phyloP scores from a whole-genome alignment of 768 basidiomycete genomes.

The Lyophyllum atratum region DNA sequence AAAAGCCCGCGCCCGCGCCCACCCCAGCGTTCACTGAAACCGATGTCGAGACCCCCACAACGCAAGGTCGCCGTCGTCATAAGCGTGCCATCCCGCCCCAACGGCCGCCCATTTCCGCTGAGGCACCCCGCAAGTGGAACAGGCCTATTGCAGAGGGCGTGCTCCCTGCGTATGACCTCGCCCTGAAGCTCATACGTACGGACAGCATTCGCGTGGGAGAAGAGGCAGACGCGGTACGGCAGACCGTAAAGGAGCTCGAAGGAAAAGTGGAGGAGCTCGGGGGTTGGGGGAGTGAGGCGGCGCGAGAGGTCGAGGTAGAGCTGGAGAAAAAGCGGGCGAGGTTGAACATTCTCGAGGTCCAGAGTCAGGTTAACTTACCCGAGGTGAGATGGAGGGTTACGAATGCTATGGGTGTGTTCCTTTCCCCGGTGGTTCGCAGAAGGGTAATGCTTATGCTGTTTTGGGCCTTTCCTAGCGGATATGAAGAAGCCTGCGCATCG shows the following conservation, averaged over 20 bases:
- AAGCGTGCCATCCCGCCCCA: slow-evolving; percentile 26
- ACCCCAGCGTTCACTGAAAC: neutral
- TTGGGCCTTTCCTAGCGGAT: slow-evolving; percentile 46
- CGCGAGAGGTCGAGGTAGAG: slow-evolving; percentile 32
- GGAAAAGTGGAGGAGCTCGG: slow-evolving; percentile 25
- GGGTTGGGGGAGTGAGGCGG: slow-evolving; percentile 27
- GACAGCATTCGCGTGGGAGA: slow-evolving; percentile 57
- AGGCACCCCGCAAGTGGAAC: slow-evolving; percentile 62
- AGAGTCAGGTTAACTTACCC: slow-evolving; percentile 85
- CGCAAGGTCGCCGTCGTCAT: slow-evolving; percentile 32
- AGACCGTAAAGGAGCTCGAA: slow-evolving; percentile 24
- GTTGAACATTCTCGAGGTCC: slow-evolving; percentile 67
- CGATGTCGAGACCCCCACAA: slow-evolving; percentile 14
- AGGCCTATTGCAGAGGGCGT: slow-evolving; percentile 61
- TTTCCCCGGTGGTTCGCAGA: neutral
- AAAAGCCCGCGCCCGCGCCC: slow-evolving; percentile 1
- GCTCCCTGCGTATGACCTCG: slow-evolving; percentile 83
- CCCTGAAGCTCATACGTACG: slow-evolving; percentile 64
- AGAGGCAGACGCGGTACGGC: slow-evolving; percentile 43
- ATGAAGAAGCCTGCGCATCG: slow-evolving; percentile 71
- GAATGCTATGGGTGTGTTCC: slow-evolving; percentile 74
- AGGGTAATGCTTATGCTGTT: neutral
- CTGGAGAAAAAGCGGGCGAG: slow-evolving; percentile 49
- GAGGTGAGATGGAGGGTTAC: slow-evolving; percentile 75
- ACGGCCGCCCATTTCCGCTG: slow-evolving; percentile 54